Evolutionary conservation across 1,284 basidiomycete species (phyloP).

Genomic region (Hemileia vastatrix): DNA sequence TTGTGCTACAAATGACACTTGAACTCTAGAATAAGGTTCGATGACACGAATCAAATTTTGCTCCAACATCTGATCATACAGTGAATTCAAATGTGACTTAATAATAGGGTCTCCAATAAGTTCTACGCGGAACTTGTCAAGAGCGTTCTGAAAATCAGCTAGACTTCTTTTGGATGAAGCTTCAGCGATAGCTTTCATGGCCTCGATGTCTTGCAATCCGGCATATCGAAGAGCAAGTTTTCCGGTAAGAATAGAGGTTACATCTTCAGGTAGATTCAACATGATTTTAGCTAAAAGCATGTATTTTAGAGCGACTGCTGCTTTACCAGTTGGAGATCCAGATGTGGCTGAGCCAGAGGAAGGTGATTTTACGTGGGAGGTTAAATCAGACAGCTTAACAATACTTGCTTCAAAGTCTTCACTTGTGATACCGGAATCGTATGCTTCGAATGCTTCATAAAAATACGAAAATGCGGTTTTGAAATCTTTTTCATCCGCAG

Average conservation of each 20-base stretch:
- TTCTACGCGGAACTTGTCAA: slow-evolving; percentile 76
- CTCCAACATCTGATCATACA: slow-evolving; percentile 90
- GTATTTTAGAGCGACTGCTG: slow-evolving; percentile 85
- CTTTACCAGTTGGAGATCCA: slow-evolving; percentile 50
- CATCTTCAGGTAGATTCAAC: slow-evolving; percentile 92
- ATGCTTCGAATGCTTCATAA: slow-evolving; percentile 95
- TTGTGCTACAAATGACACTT: slow-evolving; percentile 79
- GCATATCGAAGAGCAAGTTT: slow-evolving; percentile 82
- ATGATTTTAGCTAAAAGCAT: slow-evolving; percentile 98
- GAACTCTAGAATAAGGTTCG: slow-evolving; percentile 89
- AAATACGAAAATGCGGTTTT: slow-evolving; percentile 92
- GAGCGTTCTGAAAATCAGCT: slow-evolving; percentile 74
- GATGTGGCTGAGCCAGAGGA: too few relatives aligned
- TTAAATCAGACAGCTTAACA: too few relatives aligned
- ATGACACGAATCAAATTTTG: slow-evolving; percentile 89
- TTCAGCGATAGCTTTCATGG: slow-evolving; percentile 84
- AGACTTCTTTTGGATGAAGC: slow-evolving; percentile 83
- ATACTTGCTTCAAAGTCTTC: too few relatives aligned
- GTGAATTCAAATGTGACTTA: slow-evolving; percentile 82
- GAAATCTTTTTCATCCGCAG: slow-evolving; percentile 96
- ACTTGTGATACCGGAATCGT: slow-evolving; percentile 62
- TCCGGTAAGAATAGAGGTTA: slow-evolving; percentile 69
- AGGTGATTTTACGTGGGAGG: too few relatives aligned
- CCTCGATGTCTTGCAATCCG: slow-evolving; percentile 85
- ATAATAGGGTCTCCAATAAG: slow-evolving; percentile 87